phyloP scores from a whole-genome alignment of 2,329 filamentous ascomycete genomes.

The Apiospora kogelbergensis region DNA sequence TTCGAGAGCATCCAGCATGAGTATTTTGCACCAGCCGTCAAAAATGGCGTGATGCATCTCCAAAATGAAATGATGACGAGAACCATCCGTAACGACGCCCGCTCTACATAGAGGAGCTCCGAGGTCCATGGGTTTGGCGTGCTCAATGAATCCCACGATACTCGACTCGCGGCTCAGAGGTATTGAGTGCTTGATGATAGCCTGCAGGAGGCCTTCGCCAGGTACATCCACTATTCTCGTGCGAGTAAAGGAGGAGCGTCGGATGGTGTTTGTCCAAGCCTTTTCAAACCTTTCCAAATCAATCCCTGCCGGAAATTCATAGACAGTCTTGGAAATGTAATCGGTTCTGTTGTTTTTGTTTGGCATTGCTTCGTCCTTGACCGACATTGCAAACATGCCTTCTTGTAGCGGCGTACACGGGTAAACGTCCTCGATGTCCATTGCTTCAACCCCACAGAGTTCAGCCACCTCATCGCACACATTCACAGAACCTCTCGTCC shows the following conservation, averaged over 20 bases:
- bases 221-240: neutral
- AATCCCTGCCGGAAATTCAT: neutral
- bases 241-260: neutral
- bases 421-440: neutral
- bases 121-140: neutral
- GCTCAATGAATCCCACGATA: neutral
- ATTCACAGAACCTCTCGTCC: neutral
- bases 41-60: conserved; percentile 7
- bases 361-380: neutral
- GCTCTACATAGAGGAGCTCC: neutral
- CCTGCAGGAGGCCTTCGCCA: neutral
- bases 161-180: neutral
- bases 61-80: neutral
- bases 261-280: neutral
- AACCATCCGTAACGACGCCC: neutral
- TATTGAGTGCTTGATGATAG: neutral
- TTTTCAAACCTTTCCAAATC: neutral
- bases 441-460: neutral
- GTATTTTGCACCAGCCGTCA: neutral
- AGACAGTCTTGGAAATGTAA: neutral
- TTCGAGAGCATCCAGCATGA: neutral
- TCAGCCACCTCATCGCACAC: neutral
- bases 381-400: conserved; percentile 3
- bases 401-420: conserved; percentile 10
- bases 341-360: neutral